phyloP scores from a whole-genome alignment of 352 stramenopile genomes.

The Elongisporangium senticosum region DNA sequence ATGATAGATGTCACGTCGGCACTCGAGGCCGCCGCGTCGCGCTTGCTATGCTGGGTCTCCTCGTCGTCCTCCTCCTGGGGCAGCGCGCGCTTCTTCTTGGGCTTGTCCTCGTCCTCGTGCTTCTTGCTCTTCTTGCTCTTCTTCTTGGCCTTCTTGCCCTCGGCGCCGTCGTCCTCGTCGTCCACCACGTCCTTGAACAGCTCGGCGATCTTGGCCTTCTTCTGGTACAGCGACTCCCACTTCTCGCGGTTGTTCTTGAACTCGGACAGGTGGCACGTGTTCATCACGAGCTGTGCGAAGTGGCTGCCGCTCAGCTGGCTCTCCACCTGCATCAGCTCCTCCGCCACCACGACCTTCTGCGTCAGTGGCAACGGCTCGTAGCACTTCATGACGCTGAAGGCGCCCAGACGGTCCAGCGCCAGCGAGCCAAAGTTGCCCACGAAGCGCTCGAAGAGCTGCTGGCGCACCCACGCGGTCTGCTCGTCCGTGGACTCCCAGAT shows the following conservation, averaged over 20 bases:
- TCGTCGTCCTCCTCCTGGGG: constrained; percentile 17
- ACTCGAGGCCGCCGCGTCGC: constrained; percentile 24
- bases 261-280: constrained; percentile 72
- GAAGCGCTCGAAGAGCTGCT: constrained; percentile 66
- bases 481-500: constrained; percentile 68
- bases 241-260: constrained; percentile 76
- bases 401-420: constrained; percentile 65
- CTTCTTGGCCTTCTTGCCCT: constrained; percentile 15
- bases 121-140: constrained; percentile 27
- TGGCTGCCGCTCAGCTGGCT: constrained; percentile 68
- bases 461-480: constrained; percentile 47
- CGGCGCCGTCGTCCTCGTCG: constrained; percentile 14
- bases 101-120: constrained; percentile 13
- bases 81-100: constrained; percentile 24
- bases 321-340: constrained; percentile 67
- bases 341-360: constrained; percentile 63
- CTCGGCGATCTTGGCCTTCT: constrained; percentile 75
- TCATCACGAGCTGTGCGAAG: constrained; percentile 81
- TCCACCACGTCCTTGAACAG: constrained; percentile 73
- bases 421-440: constrained; percentile 63
- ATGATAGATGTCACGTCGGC: constrained; percentile 67
- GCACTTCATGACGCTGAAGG: constrained; percentile 83
- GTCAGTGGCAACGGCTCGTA: constrained; percentile 53
- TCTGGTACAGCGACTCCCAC: constrained; percentile 68
- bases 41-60: constrained; percentile 17